Percentiles rank a stretch among this genome's conserved stretches.
Evolutionary conservation across 495 filamentous ascomycete genomes (phyloP).

Genomic region (Podospora pseudopauciseta): DNA sequence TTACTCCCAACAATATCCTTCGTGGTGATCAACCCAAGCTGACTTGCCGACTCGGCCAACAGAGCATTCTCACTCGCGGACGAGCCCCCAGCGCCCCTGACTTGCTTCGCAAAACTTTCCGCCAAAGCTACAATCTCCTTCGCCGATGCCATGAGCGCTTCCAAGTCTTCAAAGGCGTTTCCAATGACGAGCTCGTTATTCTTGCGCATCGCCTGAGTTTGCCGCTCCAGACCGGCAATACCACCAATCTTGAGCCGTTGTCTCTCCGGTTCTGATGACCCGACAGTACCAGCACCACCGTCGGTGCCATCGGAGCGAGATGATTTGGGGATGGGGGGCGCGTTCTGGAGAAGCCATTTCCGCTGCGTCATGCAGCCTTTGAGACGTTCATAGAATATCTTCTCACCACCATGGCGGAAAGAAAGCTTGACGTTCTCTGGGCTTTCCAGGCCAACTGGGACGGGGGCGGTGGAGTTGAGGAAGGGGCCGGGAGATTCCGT

Average conservation of each 20-base stretch:
- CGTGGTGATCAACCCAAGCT: conserved; percentile 83
- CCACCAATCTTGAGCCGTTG: conserved; percentile 65
- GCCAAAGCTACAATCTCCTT: conserved; percentile 93
- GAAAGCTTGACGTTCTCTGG: conserved; percentile 84
- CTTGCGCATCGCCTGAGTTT: conserved; percentile 73
- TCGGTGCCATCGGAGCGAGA: conserved; percentile 32
- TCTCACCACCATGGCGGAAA: conserved; percentile 83
- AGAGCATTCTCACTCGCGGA: conserved; percentile 62
- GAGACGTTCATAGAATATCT: conserved; percentile 83
- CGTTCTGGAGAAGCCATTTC: conserved; percentile 92
- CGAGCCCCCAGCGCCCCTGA: conserved; percentile 51
- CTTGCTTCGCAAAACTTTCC: conserved; percentile 75
- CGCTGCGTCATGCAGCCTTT: conserved; percentile 84
- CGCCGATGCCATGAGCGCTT: conserved; percentile 93
- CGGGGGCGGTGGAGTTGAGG: conserved; percentile 37
- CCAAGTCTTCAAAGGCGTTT: conserved; percentile 92
- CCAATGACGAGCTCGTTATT: conserved; percentile 93
- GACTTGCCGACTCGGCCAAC: conserved; percentile 77
- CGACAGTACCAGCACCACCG: conserved; percentile 20
- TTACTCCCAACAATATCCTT: conserved; percentile 73
- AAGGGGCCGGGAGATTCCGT: conserved; percentile 70
- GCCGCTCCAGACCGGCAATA: conserved; percentile 86
- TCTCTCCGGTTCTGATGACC: background rate
- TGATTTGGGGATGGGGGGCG: conserved; percentile 84
- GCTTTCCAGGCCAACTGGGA: conserved; percentile 47